phyloP scores from a whole-genome alignment of 371 early-diverging fungal genomes.

The Dinochytrium kinnereticum region DNA sequence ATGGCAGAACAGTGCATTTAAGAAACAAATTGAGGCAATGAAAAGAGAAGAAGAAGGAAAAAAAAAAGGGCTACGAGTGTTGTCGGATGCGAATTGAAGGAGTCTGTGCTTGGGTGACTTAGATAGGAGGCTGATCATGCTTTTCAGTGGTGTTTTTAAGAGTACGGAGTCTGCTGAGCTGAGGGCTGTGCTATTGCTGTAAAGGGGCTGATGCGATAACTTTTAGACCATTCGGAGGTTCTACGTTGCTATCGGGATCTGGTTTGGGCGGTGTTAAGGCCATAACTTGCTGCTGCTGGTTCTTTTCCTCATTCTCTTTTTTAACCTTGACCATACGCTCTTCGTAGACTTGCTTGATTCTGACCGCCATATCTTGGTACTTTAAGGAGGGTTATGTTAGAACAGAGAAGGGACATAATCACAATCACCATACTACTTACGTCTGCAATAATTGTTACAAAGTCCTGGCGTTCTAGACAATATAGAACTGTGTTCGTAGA shows the following conservation, averaged over 20 bases:
- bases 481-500: conserved; percentile 35
- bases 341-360: conserved; percentile 38
- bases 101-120: background rate
- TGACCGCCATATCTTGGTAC: conserved; percentile 42
- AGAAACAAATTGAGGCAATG: no score
- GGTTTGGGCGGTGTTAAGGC: no score
- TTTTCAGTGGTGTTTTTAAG: no score
- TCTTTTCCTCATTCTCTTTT: conserved; percentile 39
- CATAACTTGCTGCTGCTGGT: background rate
- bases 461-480: conserved; percentile 38
- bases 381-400: background rate
- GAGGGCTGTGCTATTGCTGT: background rate
- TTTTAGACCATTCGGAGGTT: background rate
- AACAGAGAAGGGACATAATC: no score
- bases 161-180: no score
- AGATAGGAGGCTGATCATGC: background rate
- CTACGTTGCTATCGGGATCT: background rate
- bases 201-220: background rate
- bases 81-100: background rate
- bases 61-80: background rate
- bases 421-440: no score
- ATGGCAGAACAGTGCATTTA: no score
- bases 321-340: conserved; percentile 45
- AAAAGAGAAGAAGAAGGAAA: background rate
- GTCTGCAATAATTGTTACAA: conserved; percentile 41